These are phyloP conservation scores for Wickerhamiella kazuoi DNA, from an alignment of 805 yeast genomes.

Conservation along the genomic window DNA sequence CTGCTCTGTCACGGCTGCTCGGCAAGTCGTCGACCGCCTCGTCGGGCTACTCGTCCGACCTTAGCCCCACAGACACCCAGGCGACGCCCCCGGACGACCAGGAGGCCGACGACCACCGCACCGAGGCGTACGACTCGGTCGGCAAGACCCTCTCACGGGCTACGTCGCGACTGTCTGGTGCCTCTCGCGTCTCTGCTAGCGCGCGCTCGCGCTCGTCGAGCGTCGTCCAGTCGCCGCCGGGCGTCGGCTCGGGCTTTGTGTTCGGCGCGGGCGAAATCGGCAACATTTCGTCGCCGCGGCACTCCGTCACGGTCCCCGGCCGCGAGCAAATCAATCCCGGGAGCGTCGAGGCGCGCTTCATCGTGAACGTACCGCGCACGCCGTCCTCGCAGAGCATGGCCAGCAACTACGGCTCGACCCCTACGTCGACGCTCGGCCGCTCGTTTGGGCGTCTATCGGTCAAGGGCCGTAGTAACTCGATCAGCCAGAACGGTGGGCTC, in stretches of 20 bases:
- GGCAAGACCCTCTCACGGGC: background rate
- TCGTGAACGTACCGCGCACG: constrained; percentile 62
- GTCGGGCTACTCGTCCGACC: background rate
- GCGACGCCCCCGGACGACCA: background rate
- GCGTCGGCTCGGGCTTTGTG: constrained; percentile 13
- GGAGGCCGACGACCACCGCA: background rate
- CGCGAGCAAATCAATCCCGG: constrained; percentile 9
- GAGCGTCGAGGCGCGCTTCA: constrained; percentile 61
- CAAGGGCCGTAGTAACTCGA: constrained; percentile 15
- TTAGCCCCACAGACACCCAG: background rate
- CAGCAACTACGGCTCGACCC: background rate
- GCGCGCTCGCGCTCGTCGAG: constrained; percentile 1
- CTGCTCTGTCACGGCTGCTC: constrained; percentile 5
- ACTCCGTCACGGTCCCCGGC: constrained; percentile 3
- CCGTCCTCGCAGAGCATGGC: constrained; percentile 6
- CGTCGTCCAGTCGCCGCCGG: background rate
- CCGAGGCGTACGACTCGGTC: background rate
- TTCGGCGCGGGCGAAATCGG: constrained; percentile 19
- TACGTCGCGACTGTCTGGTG: background rate
- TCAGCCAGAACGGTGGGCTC: constrained; percentile 5
- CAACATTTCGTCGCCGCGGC: constrained; percentile 16
- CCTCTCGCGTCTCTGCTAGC: background rate
- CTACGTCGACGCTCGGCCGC: constrained; percentile 4
- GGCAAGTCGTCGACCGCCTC: constrained; percentile 3
- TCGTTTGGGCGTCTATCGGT: constrained; percentile 10